Base-by-base conservation (phyloP, 1,284 basidiomycete genomes). In the Peniophora sp. region DNA sequence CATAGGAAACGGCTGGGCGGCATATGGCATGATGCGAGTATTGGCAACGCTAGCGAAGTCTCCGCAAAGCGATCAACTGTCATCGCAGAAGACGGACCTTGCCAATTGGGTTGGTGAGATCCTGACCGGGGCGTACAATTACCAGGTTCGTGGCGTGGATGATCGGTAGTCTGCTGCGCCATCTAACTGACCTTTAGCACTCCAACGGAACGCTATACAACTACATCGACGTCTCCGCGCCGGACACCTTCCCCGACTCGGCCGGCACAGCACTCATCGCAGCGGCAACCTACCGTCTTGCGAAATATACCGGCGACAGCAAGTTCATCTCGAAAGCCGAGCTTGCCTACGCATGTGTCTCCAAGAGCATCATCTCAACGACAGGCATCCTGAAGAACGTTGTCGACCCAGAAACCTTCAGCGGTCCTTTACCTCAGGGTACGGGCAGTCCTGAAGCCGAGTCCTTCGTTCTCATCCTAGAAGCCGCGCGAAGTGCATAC, bases 261-360 rank as follows among this genome's bases (percentile, higher is more conserved):
- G 63, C 78, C 10, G 67, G 71, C 1, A 78, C 80, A 1, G 74
- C 80, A 0, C 64, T 84, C 17, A 63, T 83, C 44, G 77, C 79
- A 0, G 68, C 78, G 1, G 68, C 74, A 2, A 77, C 75, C 10
- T 77, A 78, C 55, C 65, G 72, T 36, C 67, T 75, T 59, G 71
- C 66, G n/a, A 50, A 58, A 8, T 61, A 73, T 51, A 66, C 63
- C 12, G 62, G 63, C 50, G 61, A 67, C 48, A 59, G 57, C 22
- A 59, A 61, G 27, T 48, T 54, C 16, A 41, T 54, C 25, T 14
- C 19, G 8, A 48, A 52, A 19, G 52, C 53, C 2, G 19, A 43
- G 14, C 36, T 20, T 5, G 53, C 53, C 3, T 24, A 50, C 5
- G 12, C 46, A 8, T 52, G 54, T 25, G 41, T 54, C 2, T 50